phyloP scores from a whole-genome alignment of 2,329 filamentous ascomycete genomes.

The Pseudovirgaria hyperparasitica region DNA sequence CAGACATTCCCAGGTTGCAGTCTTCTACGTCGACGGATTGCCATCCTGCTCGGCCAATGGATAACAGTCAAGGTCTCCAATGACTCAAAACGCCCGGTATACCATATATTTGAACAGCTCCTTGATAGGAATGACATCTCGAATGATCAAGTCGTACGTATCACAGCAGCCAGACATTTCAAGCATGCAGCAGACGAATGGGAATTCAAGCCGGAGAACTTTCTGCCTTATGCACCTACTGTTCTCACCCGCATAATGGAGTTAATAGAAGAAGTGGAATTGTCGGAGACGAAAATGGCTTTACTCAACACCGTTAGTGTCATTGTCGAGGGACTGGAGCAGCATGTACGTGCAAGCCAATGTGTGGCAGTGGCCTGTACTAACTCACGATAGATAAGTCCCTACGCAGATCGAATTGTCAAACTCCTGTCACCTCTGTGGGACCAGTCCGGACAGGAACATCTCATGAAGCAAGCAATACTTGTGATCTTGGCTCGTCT shows the following conservation, averaged over 20 bases:
- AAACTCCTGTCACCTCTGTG: slow-evolving; percentile 68
- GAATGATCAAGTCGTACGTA: slow-evolving; percentile 85
- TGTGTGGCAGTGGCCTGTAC: not conserved
- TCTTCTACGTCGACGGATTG: slow-evolving; percentile 73
- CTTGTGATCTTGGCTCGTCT: slow-evolving; percentile 74
- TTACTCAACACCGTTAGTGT: slow-evolving; percentile 76
- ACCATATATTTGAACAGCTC: slow-evolving; percentile 80
- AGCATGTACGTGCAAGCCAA: slow-evolving; percentile 37
- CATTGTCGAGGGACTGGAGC: slow-evolving; percentile 70
- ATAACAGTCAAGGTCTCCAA: slow-evolving; percentile 63
- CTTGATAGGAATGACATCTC: slow-evolving; percentile 61
- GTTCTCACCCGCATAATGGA: slow-evolving; percentile 61
- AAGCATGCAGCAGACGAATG: slow-evolving; percentile 72
- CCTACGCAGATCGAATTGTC: slow-evolving; percentile 69
- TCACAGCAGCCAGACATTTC: slow-evolving; percentile 80
- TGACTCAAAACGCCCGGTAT: slow-evolving; percentile 59
- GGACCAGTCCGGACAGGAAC: slow-evolving; percentile 74
- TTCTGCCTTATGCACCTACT: slow-evolving; percentile 64
- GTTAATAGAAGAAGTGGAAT: slow-evolving; percentile 66
- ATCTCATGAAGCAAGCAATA: slow-evolving; percentile 88
- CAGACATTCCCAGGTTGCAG: slow-evolving; percentile 55
- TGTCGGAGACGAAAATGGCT: slow-evolving; percentile 81
- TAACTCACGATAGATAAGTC: slow-evolving; percentile 34
- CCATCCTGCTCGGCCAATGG: slow-evolving; percentile 85
- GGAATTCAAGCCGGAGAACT: slow-evolving; percentile 60